Percentiles rank a stretch among this genome's conserved stretches.
phyloP scores from a whole-genome alignment of 2,329 filamentous ascomycete genomes.

The Colletotrichum orchidophilum region DNA sequence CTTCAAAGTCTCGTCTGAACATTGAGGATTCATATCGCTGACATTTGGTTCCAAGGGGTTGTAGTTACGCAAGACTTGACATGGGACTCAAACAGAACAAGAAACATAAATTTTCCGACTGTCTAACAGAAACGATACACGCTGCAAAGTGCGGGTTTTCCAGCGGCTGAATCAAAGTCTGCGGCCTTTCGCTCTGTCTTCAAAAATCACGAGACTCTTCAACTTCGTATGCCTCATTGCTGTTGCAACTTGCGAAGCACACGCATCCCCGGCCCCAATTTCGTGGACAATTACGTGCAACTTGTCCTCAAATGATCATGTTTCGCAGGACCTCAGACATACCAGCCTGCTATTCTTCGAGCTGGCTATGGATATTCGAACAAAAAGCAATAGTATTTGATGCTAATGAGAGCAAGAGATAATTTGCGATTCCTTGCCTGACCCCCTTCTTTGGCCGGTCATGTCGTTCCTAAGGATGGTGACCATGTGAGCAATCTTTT shows the following conservation, averaged over 20 bases:
- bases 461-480: not conserved
- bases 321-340: not conserved
- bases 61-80: not conserved
- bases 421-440: not conserved
- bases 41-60: not conserved
- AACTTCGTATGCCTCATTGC: not conserved
- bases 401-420: not conserved
- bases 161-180: not conserved
- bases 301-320: not conserved
- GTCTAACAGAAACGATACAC: slow-evolving; percentile 1
- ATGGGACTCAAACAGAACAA: slow-evolving; percentile 12
- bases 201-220: not conserved
- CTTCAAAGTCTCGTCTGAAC: not conserved
- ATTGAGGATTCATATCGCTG: not conserved
- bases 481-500: not conserved
- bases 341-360: not conserved
- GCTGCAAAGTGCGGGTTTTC: not conserved
- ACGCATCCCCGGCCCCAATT: not conserved
- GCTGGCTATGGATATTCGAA: not conserved
- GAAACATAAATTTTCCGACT: slow-evolving; percentile 6
- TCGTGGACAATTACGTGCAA: not conserved
- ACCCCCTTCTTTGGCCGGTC: not conserved
- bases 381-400: not conserved
- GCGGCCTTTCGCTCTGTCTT: not conserved
- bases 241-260: not conserved